phyloP scores from a whole-genome alignment of 495 filamentous ascomycete species.

The Xylaria palmicola region DNA sequence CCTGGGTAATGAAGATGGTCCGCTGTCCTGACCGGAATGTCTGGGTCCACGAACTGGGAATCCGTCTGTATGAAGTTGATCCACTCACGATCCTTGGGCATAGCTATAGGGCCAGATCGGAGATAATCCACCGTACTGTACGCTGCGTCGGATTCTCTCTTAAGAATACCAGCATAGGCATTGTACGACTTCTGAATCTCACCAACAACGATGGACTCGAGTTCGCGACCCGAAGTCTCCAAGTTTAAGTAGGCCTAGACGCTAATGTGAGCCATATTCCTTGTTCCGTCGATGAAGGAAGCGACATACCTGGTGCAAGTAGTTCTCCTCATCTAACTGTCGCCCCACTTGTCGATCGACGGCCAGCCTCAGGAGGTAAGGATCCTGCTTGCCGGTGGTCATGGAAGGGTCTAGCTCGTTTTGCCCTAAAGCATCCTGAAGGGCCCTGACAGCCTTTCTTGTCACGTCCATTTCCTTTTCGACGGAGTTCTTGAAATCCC shows the following conservation, averaged over 20 bases:
- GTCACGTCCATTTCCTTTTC: conserved; percentile 76
- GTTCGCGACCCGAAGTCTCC: conserved; percentile 88
- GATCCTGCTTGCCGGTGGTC: conserved; percentile 82
- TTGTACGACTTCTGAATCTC: conserved; percentile 98
- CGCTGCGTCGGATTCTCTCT: conserved; percentile 80
- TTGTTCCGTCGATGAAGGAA: background rate
- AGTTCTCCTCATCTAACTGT: conserved; percentile 97
- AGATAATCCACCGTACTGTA: conserved; percentile 78
- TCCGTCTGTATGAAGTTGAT: conserved; percentile 76
- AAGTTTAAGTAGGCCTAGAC: conserved; percentile 87
- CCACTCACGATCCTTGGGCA: conserved; percentile 94
- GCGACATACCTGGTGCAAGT: conserved; percentile 77
- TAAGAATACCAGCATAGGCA: conserved; percentile 84
- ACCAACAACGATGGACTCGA: conserved; percentile 92
- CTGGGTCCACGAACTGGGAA: conserved; percentile 84
- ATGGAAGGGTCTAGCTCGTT: conserved; percentile 73
- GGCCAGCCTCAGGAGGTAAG: conserved; percentile 77
- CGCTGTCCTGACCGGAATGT: conserved; percentile 69
- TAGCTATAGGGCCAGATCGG: conserved; percentile 76
- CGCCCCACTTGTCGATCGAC: conserved; percentile 87
- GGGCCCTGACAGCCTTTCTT: conserved; percentile 65
- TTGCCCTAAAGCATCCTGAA: conserved; percentile 77
- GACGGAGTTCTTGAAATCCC: conserved; percentile 91
- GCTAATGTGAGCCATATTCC: conserved; percentile 3
- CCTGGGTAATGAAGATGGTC: conserved; percentile 94